phyloP scores from a whole-genome alignment of 257 asterid species.

The Dorcoceras hygrometricum region DNA sequence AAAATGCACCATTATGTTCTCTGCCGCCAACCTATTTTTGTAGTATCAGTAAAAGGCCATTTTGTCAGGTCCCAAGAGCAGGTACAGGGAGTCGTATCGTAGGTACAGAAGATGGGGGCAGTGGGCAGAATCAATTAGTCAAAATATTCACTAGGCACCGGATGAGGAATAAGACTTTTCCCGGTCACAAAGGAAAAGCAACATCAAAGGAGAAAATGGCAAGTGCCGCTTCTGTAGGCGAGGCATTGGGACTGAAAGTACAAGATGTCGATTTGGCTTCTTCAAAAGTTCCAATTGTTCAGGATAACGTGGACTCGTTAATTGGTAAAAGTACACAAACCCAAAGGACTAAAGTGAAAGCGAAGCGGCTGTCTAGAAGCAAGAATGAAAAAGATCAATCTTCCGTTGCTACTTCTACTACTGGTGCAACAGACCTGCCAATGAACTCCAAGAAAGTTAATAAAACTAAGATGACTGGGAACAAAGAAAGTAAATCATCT shows the following conservation, averaged over 20 bases:
- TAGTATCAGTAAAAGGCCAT: constrained; percentile 36
- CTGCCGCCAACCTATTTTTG: constrained; percentile 29
- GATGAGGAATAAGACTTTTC: constrained; percentile 34
- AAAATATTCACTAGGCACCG: constrained; percentile 32
- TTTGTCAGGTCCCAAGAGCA: constrained; percentile 48
- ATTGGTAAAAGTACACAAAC: constrained; percentile 25
- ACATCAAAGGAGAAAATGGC: constrained; percentile 30
- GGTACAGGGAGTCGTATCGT: constrained; percentile 25
- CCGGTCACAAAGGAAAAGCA: constrained; percentile 40
- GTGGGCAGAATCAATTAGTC: constrained; percentile 27
- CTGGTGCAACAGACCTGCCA: constrained; percentile 34
- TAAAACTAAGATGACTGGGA: constrained; percentile 35
- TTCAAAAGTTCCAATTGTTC: constrained; percentile 31
- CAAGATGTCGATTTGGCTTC: constrained; percentile 26
- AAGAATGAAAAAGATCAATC: constrained; percentile 34
- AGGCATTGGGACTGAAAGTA: constrained; percentile 27
- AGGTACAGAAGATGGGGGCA: constrained; percentile 31
- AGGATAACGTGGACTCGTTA: constrained; percentile 26
- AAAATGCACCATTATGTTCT: constrained; percentile 33
- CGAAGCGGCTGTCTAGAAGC: constrained; percentile 46
- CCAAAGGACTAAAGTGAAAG: constrained; percentile 36
- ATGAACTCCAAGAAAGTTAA: constrained; percentile 32
- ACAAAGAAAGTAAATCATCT: constrained; percentile 34
- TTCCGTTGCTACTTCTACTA: constrained; percentile 34
- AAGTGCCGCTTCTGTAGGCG: constrained; percentile 28